Conservation (phyloP, 305 asterid species). For the Fraxinus platypoda region DNA sequence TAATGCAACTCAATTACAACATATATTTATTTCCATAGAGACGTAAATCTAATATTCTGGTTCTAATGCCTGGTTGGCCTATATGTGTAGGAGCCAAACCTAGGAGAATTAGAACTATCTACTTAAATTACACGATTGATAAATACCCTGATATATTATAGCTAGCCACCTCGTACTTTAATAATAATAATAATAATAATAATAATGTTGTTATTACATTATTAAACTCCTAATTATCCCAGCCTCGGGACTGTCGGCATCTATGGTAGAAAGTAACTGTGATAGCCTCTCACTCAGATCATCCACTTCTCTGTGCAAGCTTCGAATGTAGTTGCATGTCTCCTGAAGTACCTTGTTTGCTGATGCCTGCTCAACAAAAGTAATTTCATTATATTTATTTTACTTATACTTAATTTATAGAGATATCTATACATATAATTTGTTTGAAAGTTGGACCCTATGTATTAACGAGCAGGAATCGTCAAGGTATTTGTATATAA, state of each 20-base stretch:
- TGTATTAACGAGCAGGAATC: background rate
- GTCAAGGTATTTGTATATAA: background rate
- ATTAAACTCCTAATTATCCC: slow-evolving; percentile 84
- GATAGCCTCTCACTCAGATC: slow-evolving; percentile 87
- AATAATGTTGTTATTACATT: background rate
- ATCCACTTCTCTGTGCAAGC: slow-evolving; percentile 81
- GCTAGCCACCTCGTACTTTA: background rate
- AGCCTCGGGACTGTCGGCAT: slow-evolving; percentile 89
- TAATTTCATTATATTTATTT: background rate
- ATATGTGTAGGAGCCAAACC: background rate
- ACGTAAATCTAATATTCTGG: slow-evolving; percentile 10
- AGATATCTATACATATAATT: background rate
- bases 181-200: background rate
- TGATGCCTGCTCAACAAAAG: slow-evolving; percentile 45
- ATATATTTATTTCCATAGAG: background rate
- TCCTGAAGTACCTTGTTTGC: slow-evolving; percentile 88
- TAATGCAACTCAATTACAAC: slow-evolving; percentile 4
- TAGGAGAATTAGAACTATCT: slow-evolving; percentile 6
- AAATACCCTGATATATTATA: background rate
- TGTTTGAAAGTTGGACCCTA: background rate
- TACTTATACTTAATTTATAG: background rate
- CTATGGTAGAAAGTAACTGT: slow-evolving; percentile 71
- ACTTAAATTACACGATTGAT: background rate
- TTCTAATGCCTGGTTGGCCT: slow-evolving; percentile 15
- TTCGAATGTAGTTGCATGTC: slow-evolving; percentile 88